Conservation (phyloP, 2,329 filamentous ascomycete species). For the Nectriaceae sp. region DNA sequence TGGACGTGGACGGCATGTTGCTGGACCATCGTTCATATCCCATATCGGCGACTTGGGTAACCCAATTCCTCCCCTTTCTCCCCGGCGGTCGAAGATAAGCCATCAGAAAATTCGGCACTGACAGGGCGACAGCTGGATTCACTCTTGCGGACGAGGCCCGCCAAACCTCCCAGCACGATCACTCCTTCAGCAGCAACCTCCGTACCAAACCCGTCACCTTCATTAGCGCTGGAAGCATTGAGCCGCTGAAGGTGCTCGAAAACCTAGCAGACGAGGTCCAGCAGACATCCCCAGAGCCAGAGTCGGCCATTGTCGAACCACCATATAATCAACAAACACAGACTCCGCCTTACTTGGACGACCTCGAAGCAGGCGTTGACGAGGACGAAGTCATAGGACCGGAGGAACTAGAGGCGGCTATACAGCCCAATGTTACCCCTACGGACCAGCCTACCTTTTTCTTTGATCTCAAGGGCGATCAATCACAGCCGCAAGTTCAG, state of each 20-base stretch:
- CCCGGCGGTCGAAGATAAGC: too few species aligned
- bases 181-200: constrained; percentile 42
- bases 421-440: constrained; percentile 8
- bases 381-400: constrained; percentile 16
- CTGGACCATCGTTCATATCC: constrained; percentile 6
- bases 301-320: neutral
- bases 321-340: neutral
- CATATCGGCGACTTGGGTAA: constrained; percentile 19
- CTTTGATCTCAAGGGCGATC: constrained; percentile 39
- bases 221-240: constrained; percentile 53
- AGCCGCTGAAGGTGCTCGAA: constrained; percentile 49
- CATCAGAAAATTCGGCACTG: too few species aligned
- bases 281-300: neutral
- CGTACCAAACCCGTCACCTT: constrained; percentile 53
- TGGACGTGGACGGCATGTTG: constrained; percentile 11
- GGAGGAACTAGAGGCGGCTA: constrained; percentile 21
- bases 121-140: constrained; percentile 21
- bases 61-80: neutral
- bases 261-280: constrained; percentile 19
- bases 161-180: constrained; percentile 49
- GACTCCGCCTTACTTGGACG: neutral
- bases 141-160: constrained; percentile 50
- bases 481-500: neutral
- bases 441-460: constrained; percentile 32
- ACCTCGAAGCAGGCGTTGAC: neutral